Percentiles rank a stretch among this genome's conserved stretches.
phyloP scores from a whole-genome alignment of 2,329 filamentous ascomycete species.

The Mariannaea elegans region DNA sequence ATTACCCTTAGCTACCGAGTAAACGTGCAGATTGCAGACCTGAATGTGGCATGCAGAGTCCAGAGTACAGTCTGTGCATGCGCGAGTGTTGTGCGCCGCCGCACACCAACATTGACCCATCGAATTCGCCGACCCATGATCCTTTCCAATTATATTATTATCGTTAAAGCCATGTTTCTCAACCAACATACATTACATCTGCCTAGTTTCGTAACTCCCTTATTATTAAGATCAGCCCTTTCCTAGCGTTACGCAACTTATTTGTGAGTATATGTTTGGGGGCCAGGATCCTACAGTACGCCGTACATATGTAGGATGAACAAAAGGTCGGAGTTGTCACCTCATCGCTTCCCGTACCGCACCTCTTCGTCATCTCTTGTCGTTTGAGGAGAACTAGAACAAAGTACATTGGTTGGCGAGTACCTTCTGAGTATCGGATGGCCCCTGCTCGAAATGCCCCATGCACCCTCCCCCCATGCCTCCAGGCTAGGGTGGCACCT shows the following conservation, averaged over 20 bases:
- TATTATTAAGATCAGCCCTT: too few relatives aligned
- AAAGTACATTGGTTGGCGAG: not conserved
- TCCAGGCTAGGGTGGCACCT: constrained; percentile 15
- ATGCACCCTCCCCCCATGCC: not conserved
- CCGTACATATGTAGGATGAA: too few relatives aligned
- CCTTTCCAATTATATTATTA: constrained; percentile 8
- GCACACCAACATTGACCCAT: constrained; percentile 7
- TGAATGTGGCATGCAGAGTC: constrained; percentile 9
- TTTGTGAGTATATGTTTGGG: too few relatives aligned
- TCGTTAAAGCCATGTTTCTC: constrained; percentile 2
- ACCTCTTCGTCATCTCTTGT: too few relatives aligned
- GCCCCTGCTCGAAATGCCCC: not conserved
- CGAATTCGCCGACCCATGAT: constrained; percentile 4
- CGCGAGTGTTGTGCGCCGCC: constrained; percentile 22
- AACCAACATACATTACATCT: too few relatives aligned
- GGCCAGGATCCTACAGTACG: too few relatives aligned
- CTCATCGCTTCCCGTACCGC: too few relatives aligned
- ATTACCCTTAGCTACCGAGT: not conserved
- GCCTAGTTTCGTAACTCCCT: too few relatives aligned
- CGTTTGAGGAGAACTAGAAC: not conserved
- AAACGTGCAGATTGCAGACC: not conserved
- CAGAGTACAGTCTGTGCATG: constrained; percentile 16
- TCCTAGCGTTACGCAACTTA: too few relatives aligned
- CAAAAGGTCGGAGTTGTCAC: too few relatives aligned
- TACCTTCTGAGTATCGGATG: constrained; percentile 3